Percentiles rank a stretch among this genome's conserved stretches.
phyloP scores from a whole-genome alignment of 805 yeast genomes.

The Yueomyces sinensis region DNA sequence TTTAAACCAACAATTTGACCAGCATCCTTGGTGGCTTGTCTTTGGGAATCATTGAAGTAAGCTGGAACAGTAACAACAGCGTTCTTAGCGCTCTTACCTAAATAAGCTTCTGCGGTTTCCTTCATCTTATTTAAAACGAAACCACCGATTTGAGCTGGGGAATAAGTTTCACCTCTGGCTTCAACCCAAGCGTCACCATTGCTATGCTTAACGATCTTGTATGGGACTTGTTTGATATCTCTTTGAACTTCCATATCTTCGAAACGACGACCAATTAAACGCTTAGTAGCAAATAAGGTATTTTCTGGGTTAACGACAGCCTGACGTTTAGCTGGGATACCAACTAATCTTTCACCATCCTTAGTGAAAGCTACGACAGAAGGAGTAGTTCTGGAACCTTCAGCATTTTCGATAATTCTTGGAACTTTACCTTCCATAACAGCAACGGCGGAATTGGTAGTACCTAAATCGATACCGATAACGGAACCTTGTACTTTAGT shows the following conservation, averaged over 20 bases:
- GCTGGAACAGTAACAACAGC: constrained; percentile 91
- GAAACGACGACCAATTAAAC: constrained; percentile 88
- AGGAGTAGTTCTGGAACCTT: constrained; percentile 81
- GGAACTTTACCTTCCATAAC: constrained; percentile 59
- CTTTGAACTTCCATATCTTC: constrained; percentile 83
- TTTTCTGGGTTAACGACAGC: constrained; percentile 90
- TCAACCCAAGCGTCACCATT: constrained; percentile 97
- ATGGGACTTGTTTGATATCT: constrained; percentile 79
- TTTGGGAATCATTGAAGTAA: constrained; percentile 69
- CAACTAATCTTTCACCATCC: constrained; percentile 84
- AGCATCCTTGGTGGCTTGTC: constrained; percentile 88
- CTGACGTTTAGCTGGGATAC: constrained; percentile 93
- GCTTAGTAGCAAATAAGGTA: constrained; percentile 88
- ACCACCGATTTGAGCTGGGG: constrained; percentile 95
- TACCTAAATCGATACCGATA: constrained; percentile 76
- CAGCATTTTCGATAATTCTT: constrained; percentile 65
- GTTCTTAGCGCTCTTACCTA: constrained; percentile 75
- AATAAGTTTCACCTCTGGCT: constrained; percentile 76
- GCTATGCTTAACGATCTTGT: constrained; percentile 76
- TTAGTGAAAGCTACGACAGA: constrained; percentile 90
- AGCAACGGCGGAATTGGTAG: constrained; percentile 84
- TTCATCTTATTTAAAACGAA: constrained; percentile 91
- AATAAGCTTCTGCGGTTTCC: constrained; percentile 90
- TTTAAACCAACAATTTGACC: constrained; percentile 94
- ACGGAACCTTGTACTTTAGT: constrained; percentile 32